phyloP scores from a whole-genome alignment of 805 yeast species.

The Zygosaccharomyces rouxii region DNA sequence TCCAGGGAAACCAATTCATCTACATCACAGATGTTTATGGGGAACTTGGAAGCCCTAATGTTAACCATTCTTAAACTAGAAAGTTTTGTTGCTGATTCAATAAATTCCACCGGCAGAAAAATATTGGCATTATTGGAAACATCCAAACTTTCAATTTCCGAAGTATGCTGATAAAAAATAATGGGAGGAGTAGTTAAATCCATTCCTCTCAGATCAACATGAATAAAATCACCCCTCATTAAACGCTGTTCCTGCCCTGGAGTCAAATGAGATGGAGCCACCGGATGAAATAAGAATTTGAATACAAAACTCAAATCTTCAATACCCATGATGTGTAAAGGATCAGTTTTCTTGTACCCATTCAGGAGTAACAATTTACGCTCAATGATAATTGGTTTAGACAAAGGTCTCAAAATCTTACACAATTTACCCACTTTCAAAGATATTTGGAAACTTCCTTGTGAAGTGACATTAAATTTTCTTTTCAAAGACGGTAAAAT shows the following conservation, averaged over 20 bases:
- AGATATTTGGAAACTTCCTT: constrained; percentile 71
- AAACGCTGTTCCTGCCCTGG: constrained; percentile 68
- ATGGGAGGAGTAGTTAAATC: constrained; percentile 83
- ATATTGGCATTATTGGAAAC: constrained; percentile 85
- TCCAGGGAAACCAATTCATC: constrained; percentile 61
- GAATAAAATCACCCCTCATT: constrained; percentile 53
- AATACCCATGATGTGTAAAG: constrained; percentile 70
- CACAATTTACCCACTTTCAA: constrained; percentile 72
- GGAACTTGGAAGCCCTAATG: constrained; percentile 71
- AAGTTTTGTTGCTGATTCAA: constrained; percentile 73
- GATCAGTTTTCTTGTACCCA: constrained; percentile 78
- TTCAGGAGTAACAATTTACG: constrained; percentile 64
- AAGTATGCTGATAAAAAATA: constrained; percentile 70
- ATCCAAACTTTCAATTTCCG: constrained; percentile 75
- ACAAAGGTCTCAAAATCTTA: constrained; percentile 65
- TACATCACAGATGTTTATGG: constrained; percentile 67
- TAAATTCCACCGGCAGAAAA: constrained; percentile 75
- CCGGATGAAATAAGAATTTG: constrained; percentile 68
- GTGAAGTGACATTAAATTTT: constrained; percentile 68
- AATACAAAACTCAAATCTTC: constrained; percentile 80
- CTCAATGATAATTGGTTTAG: constrained; percentile 75
- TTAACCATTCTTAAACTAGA: constrained; percentile 62
- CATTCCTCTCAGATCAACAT: constrained; percentile 68
- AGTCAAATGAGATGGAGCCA: constrained; percentile 54
- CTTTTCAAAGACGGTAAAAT: constrained; percentile 65